Base-by-base conservation (phyloP, 225 moss, liverwort and hornwort genomes). In the Asterella californica region DNA sequence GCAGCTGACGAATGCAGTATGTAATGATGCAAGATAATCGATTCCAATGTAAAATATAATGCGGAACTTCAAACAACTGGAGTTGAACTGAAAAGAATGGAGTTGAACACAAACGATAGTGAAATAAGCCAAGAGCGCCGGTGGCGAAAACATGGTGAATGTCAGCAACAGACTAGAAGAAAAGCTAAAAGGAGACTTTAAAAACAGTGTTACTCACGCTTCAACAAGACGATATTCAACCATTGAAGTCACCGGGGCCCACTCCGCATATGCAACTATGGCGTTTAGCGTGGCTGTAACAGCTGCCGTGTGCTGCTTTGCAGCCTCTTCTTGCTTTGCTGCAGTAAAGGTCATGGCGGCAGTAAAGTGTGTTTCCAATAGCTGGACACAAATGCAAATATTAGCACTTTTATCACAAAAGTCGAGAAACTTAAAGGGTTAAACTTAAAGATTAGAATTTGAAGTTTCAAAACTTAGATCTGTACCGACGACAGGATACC, bases 231-330 rank as follows among this genome's bases (percentile, higher is more conserved):
- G 89, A 86, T 89, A 82, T 32, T 91, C 91, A 50, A 91, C 90
- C 90, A 99, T 76, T 66, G 82, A 87, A 60, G 90, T 87, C 29
- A 95, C 88, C 55, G 99, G 99, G 83, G 93, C 99, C 99, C 99
- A 99, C 86, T 99, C 99, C 29, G 92, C 90, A 85, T 89, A 95
- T 46, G 95, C 88, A 81, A 90, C 89, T 36, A 93, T 85, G 77
- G 99, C 95, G 81, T 92, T 84, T 78, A 99, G 82, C 63, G 87
- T 83, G 22, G 95, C 99, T 59, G 99, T 92, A 65, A 99, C 99
- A 84, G 93, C 88, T 49, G 93, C 89, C 24, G 91, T 89, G 87
- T 99, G 92, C 79, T 92, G 87, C 77, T 85, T 91, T 29, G 89
- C 91, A 71, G 81, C 74, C 30, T 92, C 91, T 70, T 93, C 79